Conservation (phyloP, 495 filamentous ascomycete species). For the Pyronema domesticum region DNA sequence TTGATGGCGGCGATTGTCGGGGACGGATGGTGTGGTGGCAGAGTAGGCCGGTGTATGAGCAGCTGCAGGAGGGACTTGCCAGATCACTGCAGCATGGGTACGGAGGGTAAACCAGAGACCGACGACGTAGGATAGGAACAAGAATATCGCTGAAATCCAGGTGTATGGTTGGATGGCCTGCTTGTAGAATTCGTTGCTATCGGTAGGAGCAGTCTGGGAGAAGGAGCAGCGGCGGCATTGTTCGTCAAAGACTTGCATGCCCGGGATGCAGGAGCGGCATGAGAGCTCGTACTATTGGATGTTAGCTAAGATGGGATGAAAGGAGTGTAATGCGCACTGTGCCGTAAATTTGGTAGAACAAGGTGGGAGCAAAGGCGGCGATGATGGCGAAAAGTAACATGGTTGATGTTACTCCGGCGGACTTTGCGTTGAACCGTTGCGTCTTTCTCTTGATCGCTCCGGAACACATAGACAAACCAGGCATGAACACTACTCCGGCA, state of each 20-base stretch:
- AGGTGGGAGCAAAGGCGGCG: constrained; percentile 86
- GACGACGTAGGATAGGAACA: constrained; percentile 88
- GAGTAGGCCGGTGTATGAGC: constrained; percentile 11
- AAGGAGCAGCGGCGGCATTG: constrained; percentile 93
- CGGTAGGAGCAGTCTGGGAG: constrained; percentile 65
- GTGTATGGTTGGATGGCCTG: constrained; percentile 86
- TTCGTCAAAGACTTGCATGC: constrained; percentile 29
- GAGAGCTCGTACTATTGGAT: constrained; percentile 63
- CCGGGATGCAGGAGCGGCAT: constrained; percentile 55
- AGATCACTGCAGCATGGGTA: constrained; percentile 93
- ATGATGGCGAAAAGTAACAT: constrained; percentile 97
- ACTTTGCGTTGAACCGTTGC: constrained; percentile 93
- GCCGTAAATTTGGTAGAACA: constrained; percentile 99
- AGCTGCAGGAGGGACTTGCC: constrained; percentile 37
- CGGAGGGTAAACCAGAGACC: constrained; percentile 91
- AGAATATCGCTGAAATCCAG: constrained; percentile 61
- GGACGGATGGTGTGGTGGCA: neutral
- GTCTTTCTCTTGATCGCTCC: constrained; percentile 96
- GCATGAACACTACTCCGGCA: constrained; percentile 86
- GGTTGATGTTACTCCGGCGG: constrained; percentile 90
- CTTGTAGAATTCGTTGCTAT: constrained; percentile 62
- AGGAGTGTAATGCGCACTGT: constrained; percentile 40
- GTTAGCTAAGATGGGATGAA: constrained; percentile 23
- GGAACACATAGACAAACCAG: constrained; percentile 97
- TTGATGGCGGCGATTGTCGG: too few relatives aligned